Evolutionary conservation across 2,329 filamentous ascomycete species (phyloP), one percentile per base, ranked within the genome.

Genomic region (Samsoniella hepiali): DNA sequence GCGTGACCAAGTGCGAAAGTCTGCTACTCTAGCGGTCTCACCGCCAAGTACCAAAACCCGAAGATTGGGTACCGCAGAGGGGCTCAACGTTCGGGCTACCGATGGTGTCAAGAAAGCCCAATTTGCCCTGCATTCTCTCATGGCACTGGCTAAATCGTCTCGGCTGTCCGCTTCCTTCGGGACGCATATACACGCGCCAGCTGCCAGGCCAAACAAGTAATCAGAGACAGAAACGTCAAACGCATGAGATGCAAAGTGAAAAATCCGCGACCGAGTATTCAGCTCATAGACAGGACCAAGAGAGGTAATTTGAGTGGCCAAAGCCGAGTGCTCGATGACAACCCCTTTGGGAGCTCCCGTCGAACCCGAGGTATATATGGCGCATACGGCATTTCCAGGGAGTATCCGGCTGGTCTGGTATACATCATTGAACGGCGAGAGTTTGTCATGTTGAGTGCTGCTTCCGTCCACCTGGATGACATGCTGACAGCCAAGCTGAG

Each of bases 241-340:
- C 9, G 53, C 53, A 56, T 56, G 53, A n/a, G 53, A 56, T 44
- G 38, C 53, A 56, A 56, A 56, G 3, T 56, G 53, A 32, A 56
- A 56, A n/a, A 56, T 44, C n/a, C 53, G 53, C n/a, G 53, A 42
- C 13, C 9, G 36, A 15, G 11, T 3, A 31, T 44, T 7, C n/a
- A 56, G 36, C 2, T 5, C 13, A 40, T 27, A 55, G 6, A 29
- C 13, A 10, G 53, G 36, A 5, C 36, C 53, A 22, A 56, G 15
- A 3, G 36, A 29, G 22, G 36, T 13, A 22, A 42, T 10, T 3
- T 56, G 53, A 11, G 53, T 56, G 36, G 53, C 53, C 11, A 56
- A 9, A 13, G 53, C 36, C 3, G 36, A 42, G 15, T 56, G 53
- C 27, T 56, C 53, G 27, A 56, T 56, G 53, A 58, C n/a, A 2